Evolutionary conservation across 2,329 filamentous ascomycete species (phyloP).

Genomic region (Fusarium chlamydosporum): DNA sequence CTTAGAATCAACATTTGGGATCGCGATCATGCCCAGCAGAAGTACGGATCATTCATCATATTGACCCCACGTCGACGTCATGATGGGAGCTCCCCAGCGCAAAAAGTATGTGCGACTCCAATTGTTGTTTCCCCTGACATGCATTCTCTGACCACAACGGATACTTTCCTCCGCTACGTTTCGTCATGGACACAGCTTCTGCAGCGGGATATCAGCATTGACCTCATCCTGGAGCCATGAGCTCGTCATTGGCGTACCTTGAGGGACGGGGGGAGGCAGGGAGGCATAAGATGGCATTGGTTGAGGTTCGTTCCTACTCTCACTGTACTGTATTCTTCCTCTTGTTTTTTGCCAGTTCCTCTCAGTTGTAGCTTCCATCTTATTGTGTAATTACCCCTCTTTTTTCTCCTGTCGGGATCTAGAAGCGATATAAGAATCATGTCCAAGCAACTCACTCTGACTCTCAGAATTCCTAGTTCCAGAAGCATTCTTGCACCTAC

Average conservation of each 20-base stretch:
- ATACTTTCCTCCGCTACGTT: slow-evolving; percentile 41
- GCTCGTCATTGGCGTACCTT: slow-evolving; percentile 29
- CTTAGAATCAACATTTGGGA: neutral
- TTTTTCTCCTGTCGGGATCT: neutral
- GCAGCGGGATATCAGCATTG: neutral
- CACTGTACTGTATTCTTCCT: neutral
- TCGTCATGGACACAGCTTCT: slow-evolving; percentile 39
- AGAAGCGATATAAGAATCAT: slow-evolving; percentile 33
- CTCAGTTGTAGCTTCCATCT: slow-evolving; percentile 5
- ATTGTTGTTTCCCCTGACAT: slow-evolving; percentile 23
- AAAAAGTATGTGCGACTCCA: slow-evolving; percentile 26
- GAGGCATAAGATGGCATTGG: slow-evolving; percentile 34
- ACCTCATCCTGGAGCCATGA: slow-evolving; percentile 29
- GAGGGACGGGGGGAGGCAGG: neutral
- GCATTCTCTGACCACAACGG: slow-evolving; percentile 16
- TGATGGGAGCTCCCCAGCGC: slow-evolving; percentile 19
- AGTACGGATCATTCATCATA: slow-evolving; percentile 37
- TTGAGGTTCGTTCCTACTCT: neutral
- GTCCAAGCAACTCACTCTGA: slow-evolving; percentile 23
- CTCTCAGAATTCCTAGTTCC: slow-evolving; percentile 8
- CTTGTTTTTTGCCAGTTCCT: neutral
- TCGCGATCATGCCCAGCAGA: slow-evolving; percentile 21
- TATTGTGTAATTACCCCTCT: slow-evolving; percentile 24
- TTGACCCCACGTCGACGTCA: slow-evolving; percentile 47
- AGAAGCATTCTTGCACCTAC: slow-evolving; percentile 19